phyloP scores from a whole-genome alignment of 202 grass and related monocot genomes.

The Musa balbisiana region DNA sequence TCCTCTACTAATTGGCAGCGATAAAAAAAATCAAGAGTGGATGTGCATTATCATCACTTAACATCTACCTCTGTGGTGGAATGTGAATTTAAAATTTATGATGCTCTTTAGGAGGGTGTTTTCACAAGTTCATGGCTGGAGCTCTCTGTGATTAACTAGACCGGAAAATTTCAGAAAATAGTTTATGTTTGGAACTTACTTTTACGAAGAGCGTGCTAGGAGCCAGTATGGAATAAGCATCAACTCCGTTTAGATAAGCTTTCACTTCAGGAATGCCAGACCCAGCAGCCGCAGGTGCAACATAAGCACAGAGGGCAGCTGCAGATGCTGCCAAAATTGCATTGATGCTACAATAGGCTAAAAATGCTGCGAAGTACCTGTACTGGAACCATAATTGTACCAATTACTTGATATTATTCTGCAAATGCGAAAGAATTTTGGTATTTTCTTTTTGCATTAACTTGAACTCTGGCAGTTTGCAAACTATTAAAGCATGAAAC shows the following conservation, averaged over 20 bases:
- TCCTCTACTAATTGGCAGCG: too few species aligned
- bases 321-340: neutral
- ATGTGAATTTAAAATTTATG: too few species aligned
- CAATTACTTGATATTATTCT: neutral
- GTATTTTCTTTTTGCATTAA: too few species aligned
- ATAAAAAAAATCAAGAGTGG: too few species aligned
- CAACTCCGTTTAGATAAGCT: constrained; percentile 22
- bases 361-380: constrained; percentile 10
- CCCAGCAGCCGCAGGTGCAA: constrained; percentile 16
- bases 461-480: too few species aligned
- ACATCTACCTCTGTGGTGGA: too few species aligned
- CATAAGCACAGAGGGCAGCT: constrained; percentile 2
- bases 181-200: neutral
- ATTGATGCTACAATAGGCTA: neutral
- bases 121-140: neutral
- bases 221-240: constrained; percentile 4
- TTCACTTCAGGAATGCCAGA: constrained; percentile 18
- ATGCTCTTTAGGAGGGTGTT: too few species aligned
- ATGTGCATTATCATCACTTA: too few species aligned
- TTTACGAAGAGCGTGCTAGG: constrained; percentile 11
- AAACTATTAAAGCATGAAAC: too few species aligned
- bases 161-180: neutral
- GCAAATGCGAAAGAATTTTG: neutral
- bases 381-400: neutral
- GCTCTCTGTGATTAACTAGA: neutral